Evolutionary conservation across 257 asterid genomes (phyloP).

Genomic region (Gynochthodes officinalis): DNA sequence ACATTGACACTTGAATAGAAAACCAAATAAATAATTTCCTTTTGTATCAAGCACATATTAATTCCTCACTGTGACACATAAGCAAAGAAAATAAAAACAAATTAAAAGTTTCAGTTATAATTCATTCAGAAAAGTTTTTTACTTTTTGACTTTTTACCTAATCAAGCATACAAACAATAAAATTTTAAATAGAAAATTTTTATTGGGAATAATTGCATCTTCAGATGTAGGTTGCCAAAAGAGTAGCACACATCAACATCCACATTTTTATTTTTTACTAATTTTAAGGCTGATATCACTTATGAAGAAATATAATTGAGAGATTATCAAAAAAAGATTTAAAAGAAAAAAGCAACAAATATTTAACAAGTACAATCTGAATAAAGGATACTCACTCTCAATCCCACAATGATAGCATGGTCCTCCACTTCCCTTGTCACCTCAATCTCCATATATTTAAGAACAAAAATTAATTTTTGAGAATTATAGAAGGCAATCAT

Average conservation of each 20-base stretch:
- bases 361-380: neutral
- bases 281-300: too few species aligned
- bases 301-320: neutral
- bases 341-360: too few species aligned
- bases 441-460: neutral
- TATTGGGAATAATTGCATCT: neutral
- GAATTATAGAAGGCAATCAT: neutral
- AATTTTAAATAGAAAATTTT: neutral
- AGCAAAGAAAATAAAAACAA: neutral
- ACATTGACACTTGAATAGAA: too few species aligned
- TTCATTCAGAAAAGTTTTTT: neutral
- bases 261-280: too few species aligned
- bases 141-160: neutral
- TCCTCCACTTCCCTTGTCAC: constrained; percentile 21
- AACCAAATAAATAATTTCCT: too few species aligned
- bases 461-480: neutral
- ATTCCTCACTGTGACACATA: neutral
- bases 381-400: constrained; percentile 12
- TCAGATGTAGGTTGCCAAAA: neutral
- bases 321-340: neutral
- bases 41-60: neutral
- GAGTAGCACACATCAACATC: too few species aligned
- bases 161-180: neutral
- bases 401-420: constrained; percentile 30
- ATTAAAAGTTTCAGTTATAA: neutral